phyloP scores from a whole-genome alignment of 2,329 filamentous ascomycete species.

The Pestalotiopsis sp. region DNA sequence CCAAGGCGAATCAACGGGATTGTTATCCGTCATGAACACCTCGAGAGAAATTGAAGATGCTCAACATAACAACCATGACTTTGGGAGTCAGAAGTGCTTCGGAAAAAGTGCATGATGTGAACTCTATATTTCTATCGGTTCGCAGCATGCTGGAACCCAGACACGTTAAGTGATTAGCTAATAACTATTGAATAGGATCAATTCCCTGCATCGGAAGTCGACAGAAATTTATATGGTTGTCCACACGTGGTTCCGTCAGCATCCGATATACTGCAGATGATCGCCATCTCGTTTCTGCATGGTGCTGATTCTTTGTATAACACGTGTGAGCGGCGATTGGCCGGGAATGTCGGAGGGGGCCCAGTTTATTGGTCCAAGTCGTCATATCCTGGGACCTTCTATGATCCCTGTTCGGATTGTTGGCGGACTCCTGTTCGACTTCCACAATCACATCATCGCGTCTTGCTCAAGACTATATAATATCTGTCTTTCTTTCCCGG shows the following conservation, averaged over 20 bases:
- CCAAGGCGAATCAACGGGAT: too few species aligned
- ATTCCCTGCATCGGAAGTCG: background rate
- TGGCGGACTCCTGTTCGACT: background rate
- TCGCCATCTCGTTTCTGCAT: background rate
- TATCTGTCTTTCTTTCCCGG: background rate
- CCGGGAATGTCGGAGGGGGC: background rate
- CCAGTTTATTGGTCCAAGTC: background rate
- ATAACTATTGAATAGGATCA: too few species aligned
- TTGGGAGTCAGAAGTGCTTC: too few species aligned
- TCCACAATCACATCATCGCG: background rate
- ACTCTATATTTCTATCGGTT: too few species aligned
- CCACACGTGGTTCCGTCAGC: background rate
- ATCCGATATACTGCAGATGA: background rate
- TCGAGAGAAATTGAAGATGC: too few species aligned
- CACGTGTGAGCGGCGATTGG: slow-evolving; percentile 5
- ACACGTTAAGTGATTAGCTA: too few species aligned
- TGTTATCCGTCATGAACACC: too few species aligned
- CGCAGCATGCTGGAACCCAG: too few species aligned
- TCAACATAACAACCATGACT: too few species aligned
- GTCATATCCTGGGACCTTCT: background rate
- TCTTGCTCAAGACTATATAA: background rate
- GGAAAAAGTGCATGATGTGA: too few species aligned
- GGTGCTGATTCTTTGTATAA: background rate
- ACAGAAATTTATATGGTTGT: background rate
- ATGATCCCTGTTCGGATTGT: background rate